phyloP scores from a whole-genome alignment of 148 eudicot species.

The Diospyros lotus region DNA sequence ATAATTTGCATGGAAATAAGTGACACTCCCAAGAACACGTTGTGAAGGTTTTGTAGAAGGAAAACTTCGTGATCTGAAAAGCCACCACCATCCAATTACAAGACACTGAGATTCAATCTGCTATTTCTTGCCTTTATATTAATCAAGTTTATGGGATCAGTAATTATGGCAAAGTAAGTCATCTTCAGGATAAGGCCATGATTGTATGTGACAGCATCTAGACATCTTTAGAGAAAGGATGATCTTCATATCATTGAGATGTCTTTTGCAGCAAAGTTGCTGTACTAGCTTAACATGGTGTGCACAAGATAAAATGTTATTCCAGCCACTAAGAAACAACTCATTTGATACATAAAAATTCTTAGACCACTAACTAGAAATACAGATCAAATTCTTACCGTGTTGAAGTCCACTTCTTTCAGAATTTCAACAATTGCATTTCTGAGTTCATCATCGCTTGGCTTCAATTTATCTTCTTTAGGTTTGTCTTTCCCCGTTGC shows the following conservation, averaged over 20 bases:
- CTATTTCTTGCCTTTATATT: background rate
- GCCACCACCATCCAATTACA: background rate
- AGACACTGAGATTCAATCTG: background rate
- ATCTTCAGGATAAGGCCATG: background rate
- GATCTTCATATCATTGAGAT: background rate
- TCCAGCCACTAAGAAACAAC: background rate
- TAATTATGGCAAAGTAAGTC: background rate
- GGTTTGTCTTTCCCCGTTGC: slow-evolving; percentile 55
- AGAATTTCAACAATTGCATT: slow-evolving; percentile 75
- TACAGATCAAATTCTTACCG: slow-evolving; percentile 42
- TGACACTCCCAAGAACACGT: background rate
- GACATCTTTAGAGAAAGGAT: background rate
- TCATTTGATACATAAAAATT: background rate
- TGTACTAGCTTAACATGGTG: background rate
- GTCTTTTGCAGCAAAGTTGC: background rate
- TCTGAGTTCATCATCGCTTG: slow-evolving; percentile 71
- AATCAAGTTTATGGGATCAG: background rate
- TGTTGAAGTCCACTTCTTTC: slow-evolving; percentile 91
- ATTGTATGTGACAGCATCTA: background rate
- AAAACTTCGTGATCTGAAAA: background rate
- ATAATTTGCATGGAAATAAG: background rate
- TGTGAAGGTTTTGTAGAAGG: background rate
- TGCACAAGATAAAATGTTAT: background rate
- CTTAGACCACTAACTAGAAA: background rate
- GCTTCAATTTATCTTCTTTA: slow-evolving; percentile 56